Conservation (phyloP, 1,284 basidiomycete genomes). For the Psilocybe mexicana region DNA sequence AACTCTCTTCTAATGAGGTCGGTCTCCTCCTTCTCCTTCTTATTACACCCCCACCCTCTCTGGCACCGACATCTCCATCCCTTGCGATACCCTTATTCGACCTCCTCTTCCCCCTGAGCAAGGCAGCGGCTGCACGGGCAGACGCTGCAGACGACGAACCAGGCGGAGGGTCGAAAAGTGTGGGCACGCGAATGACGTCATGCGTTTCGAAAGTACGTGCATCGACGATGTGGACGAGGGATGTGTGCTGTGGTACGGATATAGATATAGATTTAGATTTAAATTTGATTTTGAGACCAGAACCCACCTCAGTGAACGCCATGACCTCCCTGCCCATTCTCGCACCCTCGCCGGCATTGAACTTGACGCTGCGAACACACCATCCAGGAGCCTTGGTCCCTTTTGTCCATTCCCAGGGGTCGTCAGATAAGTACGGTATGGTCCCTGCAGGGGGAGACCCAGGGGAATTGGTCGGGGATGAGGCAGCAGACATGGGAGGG, state of each 20-base stretch:
- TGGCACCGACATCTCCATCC: not conserved
- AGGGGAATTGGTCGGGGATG: too few species aligned
- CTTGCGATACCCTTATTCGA: not conserved
- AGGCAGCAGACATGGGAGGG: too few species aligned
- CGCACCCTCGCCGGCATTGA: constrained; percentile 52
- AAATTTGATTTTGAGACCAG: not conserved
- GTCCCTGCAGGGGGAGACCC: constrained; percentile 11
- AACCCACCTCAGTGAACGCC: constrained; percentile 79
- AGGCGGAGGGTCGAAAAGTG: constrained; percentile 17
- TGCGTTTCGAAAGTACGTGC: constrained; percentile 79
- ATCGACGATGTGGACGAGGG: constrained; percentile 73
- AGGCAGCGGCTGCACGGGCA: too few species aligned
- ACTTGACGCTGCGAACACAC: constrained; percentile 79
- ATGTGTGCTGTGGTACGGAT: constrained; percentile 73
- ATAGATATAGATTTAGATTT: constrained; percentile 8
- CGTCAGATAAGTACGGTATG: constrained; percentile 61
- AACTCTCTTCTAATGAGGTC: not conserved
- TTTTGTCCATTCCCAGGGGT: constrained; percentile 66
- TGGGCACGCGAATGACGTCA: constrained; percentile 67
- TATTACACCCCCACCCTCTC: not conserved
- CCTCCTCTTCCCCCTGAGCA: not conserved
- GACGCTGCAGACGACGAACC: too few species aligned
- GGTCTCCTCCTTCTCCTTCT: not conserved
- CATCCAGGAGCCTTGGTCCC: constrained; percentile 66
- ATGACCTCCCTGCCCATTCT: constrained; percentile 62